Conservation (phyloP, 1,284 basidiomycete species). For the Trametes sp. region DNA sequence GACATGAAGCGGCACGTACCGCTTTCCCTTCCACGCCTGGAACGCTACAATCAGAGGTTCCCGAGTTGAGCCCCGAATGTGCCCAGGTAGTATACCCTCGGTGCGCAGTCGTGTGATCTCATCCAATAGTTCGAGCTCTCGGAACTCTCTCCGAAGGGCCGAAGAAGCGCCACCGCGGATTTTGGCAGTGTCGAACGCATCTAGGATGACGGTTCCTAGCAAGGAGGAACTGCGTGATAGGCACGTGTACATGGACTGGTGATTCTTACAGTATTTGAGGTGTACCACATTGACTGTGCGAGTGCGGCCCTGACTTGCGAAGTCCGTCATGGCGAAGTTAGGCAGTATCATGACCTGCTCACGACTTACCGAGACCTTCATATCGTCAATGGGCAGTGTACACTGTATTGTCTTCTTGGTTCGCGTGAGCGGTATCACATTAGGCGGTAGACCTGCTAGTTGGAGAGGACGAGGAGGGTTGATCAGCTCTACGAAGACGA, state of each 20-base stretch:
- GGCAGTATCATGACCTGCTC: conserved; percentile 19
- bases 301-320: neutral
- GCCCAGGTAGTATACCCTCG: neutral
- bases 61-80: neutral
- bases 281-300: neutral
- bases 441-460: conserved; percentile 42
- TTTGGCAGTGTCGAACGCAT: neutral
- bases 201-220: neutral
- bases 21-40: neutral
- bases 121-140: neutral
- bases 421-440: conserved; percentile 46
- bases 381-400: conserved; percentile 37
- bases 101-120: neutral
- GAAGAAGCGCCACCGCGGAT: too few species aligned
- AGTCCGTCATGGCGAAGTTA: neutral
- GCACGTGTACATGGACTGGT: neutral
- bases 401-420: conserved; percentile 19
- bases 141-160: neutral
- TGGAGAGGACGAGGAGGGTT: conserved; percentile 40
- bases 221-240: neutral
- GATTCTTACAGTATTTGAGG: neutral
- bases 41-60: neutral
- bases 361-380: conserved; percentile 6
- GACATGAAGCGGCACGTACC: neutral
- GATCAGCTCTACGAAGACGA: conserved; percentile 44